Base-by-base conservation (phyloP, 768 basidiomycete genomes). In the Krasilnikovozyma curviuscula region DNA sequence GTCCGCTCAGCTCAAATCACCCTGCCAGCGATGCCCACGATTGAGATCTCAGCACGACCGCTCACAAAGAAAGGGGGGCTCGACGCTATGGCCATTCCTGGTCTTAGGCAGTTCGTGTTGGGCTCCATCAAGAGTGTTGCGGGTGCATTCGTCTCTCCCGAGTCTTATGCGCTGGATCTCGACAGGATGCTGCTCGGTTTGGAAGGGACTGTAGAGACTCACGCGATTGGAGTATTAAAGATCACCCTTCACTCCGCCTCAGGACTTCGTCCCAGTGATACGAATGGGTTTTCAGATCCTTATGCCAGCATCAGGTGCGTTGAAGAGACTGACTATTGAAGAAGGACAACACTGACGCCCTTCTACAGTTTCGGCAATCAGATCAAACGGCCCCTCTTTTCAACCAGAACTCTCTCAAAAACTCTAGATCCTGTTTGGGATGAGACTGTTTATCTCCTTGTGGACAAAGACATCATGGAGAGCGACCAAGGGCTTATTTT, bases 21-120 rank as follows among this genome's bases (percentile, higher is more conserved):
- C 0, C 55, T 66, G 23, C 60, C 63, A n/a, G 42, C 46, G 6
- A 38, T 65, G 6, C 65, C 65, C 0, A 57, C 59, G 23, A 61
- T 65, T 33, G 61, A 66, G 33, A 59, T 66, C 35, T 59, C 65
- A 0, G 63, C 63, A 16, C 58, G 58, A 40, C 65, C 65, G 1
- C 56, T 66, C 14, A 60, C 56, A 27, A 53, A 57, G 19, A 28
- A 28, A 24, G 53, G 54, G 4, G 49, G 52, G 13, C 60, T 63
- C 44, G 62, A 66, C 44, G 63, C 63, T 10, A 61, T 66, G 56
- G 59, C 57, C 29, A 38, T 66, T 10, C 65, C 65, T 0, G 56
- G 60, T 0, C 56, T 63, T 48, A 65, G 61, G 48, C 47, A 58
- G 8, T 65, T 57, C 50, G 50, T 52, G 14, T 40, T 52, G 13